A percentile compares a stretch with the other conserved stretches of the same genome.
Evolutionary conservation across 768 basidiomycete genomes (phyloP).

Genomic region (Kwoniella newhampshirensis): DNA sequence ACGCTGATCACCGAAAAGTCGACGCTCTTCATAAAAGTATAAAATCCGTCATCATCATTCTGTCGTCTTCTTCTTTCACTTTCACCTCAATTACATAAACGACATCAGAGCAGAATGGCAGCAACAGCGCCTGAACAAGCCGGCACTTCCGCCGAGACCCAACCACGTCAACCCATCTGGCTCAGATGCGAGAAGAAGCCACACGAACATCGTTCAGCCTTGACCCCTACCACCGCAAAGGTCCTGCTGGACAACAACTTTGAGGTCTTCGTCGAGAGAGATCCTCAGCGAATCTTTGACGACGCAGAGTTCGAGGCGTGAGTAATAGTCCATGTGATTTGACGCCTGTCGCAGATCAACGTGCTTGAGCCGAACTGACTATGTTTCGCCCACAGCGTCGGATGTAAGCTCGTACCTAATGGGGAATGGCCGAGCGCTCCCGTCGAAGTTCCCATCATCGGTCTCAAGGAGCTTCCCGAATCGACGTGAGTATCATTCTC

Average conservation of each 20-base stretch:
- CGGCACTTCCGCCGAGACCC: conserved; percentile 48
- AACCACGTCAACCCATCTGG: conserved; percentile 65
- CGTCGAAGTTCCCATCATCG: conserved; percentile 73
- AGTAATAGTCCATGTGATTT: conserved; percentile 56
- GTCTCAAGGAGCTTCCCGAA: conserved; percentile 89
- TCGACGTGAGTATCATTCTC: conserved; percentile 58
- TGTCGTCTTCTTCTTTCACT: background rate
- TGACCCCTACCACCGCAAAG: conserved; percentile 89
- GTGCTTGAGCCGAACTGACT: too few species aligned
- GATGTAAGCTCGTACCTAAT: conserved; percentile 81
- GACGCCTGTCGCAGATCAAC: too few species aligned
- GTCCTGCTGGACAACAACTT: conserved; percentile 85
- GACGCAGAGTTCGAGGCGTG: conserved; percentile 91
- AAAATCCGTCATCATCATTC: too few species aligned
- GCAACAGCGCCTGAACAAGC: conserved; percentile 35
- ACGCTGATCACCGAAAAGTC: too few species aligned
- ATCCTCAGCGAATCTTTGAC: conserved; percentile 89
- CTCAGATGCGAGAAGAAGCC: conserved; percentile 95
- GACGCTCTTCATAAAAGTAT: too few species aligned
- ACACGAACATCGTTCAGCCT: conserved; percentile 86
- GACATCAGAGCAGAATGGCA: conserved; percentile 8
- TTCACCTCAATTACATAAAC: background rate
- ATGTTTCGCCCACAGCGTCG: conserved; percentile 62
- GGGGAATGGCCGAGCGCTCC: conserved; percentile 88
- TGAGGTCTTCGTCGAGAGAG: conserved; percentile 85